These are phyloP conservation scores for Eragrostis curvula DNA, from an alignment of 176 grass and related monocot species.

Conservation along the genomic window DNA sequence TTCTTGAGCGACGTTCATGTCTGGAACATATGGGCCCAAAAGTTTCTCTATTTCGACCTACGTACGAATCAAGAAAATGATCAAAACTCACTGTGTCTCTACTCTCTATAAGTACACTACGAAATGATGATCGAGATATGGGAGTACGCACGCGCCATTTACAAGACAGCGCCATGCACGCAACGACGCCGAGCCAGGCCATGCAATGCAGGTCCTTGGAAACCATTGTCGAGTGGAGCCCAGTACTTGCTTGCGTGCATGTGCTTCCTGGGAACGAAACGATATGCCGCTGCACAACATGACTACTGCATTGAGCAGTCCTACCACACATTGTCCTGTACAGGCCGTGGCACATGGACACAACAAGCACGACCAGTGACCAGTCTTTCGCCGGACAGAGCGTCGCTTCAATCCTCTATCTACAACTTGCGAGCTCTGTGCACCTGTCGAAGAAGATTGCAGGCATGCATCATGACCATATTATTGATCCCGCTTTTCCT, in stretches of 20 bases:
- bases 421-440: neutral
- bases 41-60: neutral
- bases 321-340: neutral
- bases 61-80: neutral
- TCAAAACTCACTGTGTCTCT: neutral
- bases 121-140: neutral
- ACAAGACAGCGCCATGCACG: neutral
- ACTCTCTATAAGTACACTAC: neutral
- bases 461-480: conserved; percentile 41
- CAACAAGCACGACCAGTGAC: neutral
- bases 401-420: conserved; percentile 7
- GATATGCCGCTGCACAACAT: neutral
- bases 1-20: neutral
- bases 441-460: neutral
- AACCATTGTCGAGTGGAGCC: neutral
- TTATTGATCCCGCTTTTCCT: neutral
- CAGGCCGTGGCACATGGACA: conserved; percentile 8
- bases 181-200: neutral
- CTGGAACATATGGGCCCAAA: neutral
- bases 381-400: neutral
- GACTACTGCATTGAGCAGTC: neutral
- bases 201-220: neutral
- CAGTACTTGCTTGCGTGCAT: neutral
- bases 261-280: neutral
- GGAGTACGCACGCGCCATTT: neutral